These are phyloP conservation scores for Boletus edulis DNA, from an alignment of 768 basidiomycete species.

Conservation along the genomic window DNA sequence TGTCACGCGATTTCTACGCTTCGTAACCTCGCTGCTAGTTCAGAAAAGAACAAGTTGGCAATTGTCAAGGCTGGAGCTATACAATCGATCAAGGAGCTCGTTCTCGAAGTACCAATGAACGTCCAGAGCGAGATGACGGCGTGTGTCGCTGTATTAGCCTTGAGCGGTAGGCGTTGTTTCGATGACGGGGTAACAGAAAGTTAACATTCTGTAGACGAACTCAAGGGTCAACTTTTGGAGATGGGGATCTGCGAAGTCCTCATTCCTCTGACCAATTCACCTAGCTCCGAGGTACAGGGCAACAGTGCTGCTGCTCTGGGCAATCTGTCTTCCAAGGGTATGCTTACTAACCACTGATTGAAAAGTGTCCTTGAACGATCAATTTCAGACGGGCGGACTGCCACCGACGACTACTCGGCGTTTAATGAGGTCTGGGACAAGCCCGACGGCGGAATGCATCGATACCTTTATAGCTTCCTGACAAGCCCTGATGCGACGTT, in stretches of 20 bases:
- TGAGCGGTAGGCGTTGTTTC: conserved; percentile 68
- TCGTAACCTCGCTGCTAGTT: conserved; percentile 93
- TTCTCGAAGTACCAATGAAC: conserved; percentile 90
- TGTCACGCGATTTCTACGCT: conserved; percentile 98
- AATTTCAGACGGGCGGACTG: conserved; percentile 65
- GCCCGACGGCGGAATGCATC: conserved; percentile 96
- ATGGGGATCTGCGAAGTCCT: conserved; percentile 98
- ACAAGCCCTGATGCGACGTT: conserved; percentile 94
- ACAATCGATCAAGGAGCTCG: conserved; percentile 94
- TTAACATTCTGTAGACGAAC: conserved; percentile 65
- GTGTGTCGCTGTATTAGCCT: conserved; percentile 91
- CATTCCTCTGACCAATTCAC: conserved; percentile 94
- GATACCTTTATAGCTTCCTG: conserved; percentile 91
- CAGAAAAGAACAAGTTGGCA: conserved; percentile 97
- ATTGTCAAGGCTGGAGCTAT: conserved; percentile 98
- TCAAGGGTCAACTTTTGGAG: conserved; percentile 94
- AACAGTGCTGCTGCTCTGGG: conserved; percentile 98
- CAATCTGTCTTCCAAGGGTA: conserved; percentile 95
- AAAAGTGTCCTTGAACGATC: not conserved
- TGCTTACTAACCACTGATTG: conserved; percentile 7
- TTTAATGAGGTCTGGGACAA: conserved; percentile 99
- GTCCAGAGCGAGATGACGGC: conserved; percentile 99
- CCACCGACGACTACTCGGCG: conserved; percentile 88
- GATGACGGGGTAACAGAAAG: not conserved
- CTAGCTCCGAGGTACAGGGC: conserved; percentile 96